phyloP scores from a whole-genome alignment of 2,329 filamentous ascomycete species.

The Alternaria arbusti region DNA sequence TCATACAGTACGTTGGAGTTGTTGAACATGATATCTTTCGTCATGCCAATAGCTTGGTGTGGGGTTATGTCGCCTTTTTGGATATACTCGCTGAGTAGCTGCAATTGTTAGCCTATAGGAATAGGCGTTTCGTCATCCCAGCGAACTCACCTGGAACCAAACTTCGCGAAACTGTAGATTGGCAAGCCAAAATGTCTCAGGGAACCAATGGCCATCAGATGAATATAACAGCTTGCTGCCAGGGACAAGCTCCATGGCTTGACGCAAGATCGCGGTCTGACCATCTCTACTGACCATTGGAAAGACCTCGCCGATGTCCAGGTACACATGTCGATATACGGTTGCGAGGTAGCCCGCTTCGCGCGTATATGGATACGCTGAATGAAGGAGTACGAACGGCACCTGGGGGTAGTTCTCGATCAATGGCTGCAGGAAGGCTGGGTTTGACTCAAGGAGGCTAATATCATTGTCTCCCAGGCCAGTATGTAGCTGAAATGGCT shows the following conservation, averaged over 20 bases:
- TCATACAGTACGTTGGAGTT: constrained; percentile 80
- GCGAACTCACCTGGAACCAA: constrained; percentile 64
- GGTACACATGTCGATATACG: constrained; percentile 79
- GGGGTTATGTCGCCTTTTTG: constrained; percentile 66
- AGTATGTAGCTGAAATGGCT: constrained; percentile 84
- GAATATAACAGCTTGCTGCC: constrained; percentile 80
- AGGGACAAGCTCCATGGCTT: constrained; percentile 77
- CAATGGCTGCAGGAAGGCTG: constrained; percentile 75
- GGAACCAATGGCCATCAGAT: constrained; percentile 79
- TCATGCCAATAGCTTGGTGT: constrained; percentile 67
- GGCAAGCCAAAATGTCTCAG: constrained; percentile 78
- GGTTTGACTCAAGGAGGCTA: constrained; percentile 71
- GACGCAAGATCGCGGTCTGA: constrained; percentile 72
- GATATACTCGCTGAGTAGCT: constrained; percentile 73
- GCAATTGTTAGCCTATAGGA: not conserved
- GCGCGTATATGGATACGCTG: constrained; percentile 79
- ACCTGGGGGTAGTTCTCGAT: constrained; percentile 73
- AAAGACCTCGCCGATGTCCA: constrained; percentile 84
- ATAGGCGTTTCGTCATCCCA: not conserved
- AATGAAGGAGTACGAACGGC: constrained; percentile 79
- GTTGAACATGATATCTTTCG: constrained; percentile 73
- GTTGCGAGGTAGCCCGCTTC: constrained; percentile 80
- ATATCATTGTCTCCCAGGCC: constrained; percentile 84
- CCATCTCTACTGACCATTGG: constrained; percentile 78
- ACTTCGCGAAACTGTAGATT: constrained; percentile 74